These are phyloP conservation scores for Papiliotrema flavescens DNA, from an alignment of 1,284 basidiomycete genomes.

Conservation along the genomic window DNA sequence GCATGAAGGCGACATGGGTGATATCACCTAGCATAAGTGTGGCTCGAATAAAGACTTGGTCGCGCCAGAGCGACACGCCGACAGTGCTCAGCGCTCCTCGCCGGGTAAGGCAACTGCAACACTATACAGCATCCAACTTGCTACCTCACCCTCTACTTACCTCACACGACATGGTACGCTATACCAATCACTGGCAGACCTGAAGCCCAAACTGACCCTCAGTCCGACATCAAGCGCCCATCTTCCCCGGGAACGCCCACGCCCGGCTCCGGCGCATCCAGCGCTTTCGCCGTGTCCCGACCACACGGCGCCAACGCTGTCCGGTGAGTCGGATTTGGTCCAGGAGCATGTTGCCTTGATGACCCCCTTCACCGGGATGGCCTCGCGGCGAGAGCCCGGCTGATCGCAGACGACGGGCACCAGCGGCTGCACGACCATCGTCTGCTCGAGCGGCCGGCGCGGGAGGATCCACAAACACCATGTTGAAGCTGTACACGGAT, in stretches of 20 bases:
- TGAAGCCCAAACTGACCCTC: neutral
- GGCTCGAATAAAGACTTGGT: no score
- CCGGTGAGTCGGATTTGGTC: slow-evolving; percentile 25
- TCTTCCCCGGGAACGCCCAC: slow-evolving; percentile 34
- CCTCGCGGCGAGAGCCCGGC: neutral
- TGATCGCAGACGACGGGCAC: slow-evolving; percentile 69
- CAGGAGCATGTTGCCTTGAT: neutral
- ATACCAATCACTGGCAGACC: no score
- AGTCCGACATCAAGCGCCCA: slow-evolving; percentile 42
- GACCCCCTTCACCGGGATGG: neutral
- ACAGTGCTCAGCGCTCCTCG: no score
- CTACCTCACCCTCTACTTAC: neutral
- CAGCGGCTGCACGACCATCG: slow-evolving; percentile 72
- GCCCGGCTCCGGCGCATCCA: slow-evolving; percentile 20
- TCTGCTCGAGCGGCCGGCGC: slow-evolving; percentile 89
- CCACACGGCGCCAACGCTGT: slow-evolving; percentile 47
- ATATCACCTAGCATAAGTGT: no score
- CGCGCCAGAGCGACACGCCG: no score
- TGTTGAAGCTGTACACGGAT: slow-evolving; percentile 94
- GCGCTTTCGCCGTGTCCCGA: slow-evolving; percentile 41
- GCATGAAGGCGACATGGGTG: no score
- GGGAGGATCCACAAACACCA: slow-evolving; percentile 93
- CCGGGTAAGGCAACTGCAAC: no score
- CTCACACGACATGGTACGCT: neutral
- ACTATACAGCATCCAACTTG: no score